Evolutionary conservation across 345 rosid genomes (phyloP), one percentile per base, ranked within the genome.

Genomic region (Excoecaria cochinchinensis): DNA sequence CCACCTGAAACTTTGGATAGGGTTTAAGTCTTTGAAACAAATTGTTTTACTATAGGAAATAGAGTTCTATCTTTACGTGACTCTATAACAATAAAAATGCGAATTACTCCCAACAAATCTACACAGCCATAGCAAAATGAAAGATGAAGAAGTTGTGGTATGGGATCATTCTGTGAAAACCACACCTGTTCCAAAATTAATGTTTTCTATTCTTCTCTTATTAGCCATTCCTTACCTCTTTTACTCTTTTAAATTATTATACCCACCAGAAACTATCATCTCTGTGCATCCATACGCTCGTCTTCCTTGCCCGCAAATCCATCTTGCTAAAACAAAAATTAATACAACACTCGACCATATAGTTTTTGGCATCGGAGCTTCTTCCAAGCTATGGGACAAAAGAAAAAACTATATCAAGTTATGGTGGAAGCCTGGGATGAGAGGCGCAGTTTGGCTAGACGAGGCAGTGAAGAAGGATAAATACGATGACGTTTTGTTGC

Each of bases 401-500:
- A 76, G 98, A 14, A 90, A 81, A 78, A 76, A 89, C 13, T 94
- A 91, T 78, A 74, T 90, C 65, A 92, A 90, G 79, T 77, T 85
- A 40, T 91, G 98, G 98, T 92, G 93, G 91, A 82, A 75, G 56
- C 89, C 89, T 1, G 53, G 77, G 17, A 91, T 86, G 95, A 82
- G 87, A 3, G 98, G 93, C 12, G 22, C 81, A 64, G 92, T 92
- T 42, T 94, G 98, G 97, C 71, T 90, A n/a, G 92, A 94, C 81
- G 71, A 73, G 63, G 77, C 66, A 25, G 75, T 85, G 0, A 40
- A 68, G 36, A 84, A 79, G 76, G 73, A 67, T 53, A 44, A 74
- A 50, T 80, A 64, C 11, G 81, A 81, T 2, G 80, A 80, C 1
- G 21, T 50, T 21, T 55, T 75, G 5, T 63, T 91, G 39, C 98